Base-by-base conservation (phyloP, 257 asterid genomes). In the Rauvolfia tetraphylla region DNA sequence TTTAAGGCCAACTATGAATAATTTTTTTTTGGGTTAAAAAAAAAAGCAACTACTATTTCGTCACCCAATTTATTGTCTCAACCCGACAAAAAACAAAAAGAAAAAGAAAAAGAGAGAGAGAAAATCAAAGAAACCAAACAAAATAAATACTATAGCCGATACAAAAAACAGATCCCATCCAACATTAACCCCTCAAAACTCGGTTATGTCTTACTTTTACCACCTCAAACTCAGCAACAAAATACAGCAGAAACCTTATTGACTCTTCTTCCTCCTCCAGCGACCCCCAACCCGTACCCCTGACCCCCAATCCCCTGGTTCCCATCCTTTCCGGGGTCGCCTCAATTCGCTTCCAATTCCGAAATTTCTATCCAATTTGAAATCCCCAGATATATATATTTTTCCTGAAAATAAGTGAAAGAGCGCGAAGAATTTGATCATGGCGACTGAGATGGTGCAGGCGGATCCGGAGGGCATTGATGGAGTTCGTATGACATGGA, bases 401-500 rank as follows among this genome's bases (percentile, higher is more conserved):
- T 63, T 15, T 11, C 2, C 10, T 9, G 13, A 46, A 46, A 46
- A 6, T 11, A 63, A 18, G 23, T 18, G 71, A 66, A 66, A 66
- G 48, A 36, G 36, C 49, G 18, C 29, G 29, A 59, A 46, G 22
- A 27, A 77, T 38, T 75, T 41, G 49, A 72, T 65, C 46, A 80
- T 80, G 84, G 81, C 96, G 84, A 87, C 96, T 85, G 98, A 94
- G 91, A 84, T 89, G 72, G 91, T 91, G 33, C 97, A 90, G 53
- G 82, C 87, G 80, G 98, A 95, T 80, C 96, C 91, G 0, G 99
- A 95, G 83, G 97, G 97, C 42, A 88, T 92, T 31, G 99, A 95
- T 83, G 98, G 96, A 27, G 92, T 95, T 25, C 90, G 98, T 36
- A 95, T 95, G 98, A 87, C 98, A 23, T 95, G 99, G 99, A 83